Percentiles rank a stretch among this genome's conserved stretches.
Evolutionary conservation across 2,329 filamentous ascomycete species (phyloP).

Genomic region (Aureobasidium uvarum): DNA sequence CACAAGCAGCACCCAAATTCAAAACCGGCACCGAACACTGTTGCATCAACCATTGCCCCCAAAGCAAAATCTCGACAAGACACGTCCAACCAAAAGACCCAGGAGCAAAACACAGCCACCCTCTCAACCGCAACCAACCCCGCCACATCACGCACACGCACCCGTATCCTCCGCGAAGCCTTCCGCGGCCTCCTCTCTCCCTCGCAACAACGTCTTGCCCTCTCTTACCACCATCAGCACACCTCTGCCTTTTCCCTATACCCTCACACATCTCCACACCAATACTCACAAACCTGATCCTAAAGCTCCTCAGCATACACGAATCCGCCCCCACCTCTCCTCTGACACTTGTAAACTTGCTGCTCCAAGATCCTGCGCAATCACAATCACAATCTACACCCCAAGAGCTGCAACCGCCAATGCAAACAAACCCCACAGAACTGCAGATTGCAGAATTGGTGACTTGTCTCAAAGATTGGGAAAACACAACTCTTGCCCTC

Average conservation of each 20-base stretch:
- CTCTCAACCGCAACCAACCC: no score
- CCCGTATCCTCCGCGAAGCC: slow-evolving; percentile 3
- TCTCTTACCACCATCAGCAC: not conserved
- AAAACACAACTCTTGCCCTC: not conserved
- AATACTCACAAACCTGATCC: not conserved
- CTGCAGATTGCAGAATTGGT: not conserved
- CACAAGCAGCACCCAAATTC: no score
- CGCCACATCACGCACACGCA: not conserved
- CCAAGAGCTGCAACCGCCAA: no score
- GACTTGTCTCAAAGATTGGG: not conserved
- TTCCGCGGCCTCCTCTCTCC: slow-evolving; percentile 6
- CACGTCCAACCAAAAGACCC: no score
- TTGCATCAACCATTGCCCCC: no score
- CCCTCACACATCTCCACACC: not conserved
- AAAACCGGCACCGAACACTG: no score
- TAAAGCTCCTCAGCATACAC: not conserved
- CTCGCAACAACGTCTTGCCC: not conserved
- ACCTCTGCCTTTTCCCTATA: not conserved
- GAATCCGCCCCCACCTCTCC: not conserved
- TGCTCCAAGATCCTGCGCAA: no score
- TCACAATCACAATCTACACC: no score
- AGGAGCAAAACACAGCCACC: no score
- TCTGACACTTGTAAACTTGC: not conserved
- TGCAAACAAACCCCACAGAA: no score
- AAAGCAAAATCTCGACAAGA: no score